Base-by-base conservation (phyloP, 352 stramenopile species). In the Globisporangium spiculum region DNA sequence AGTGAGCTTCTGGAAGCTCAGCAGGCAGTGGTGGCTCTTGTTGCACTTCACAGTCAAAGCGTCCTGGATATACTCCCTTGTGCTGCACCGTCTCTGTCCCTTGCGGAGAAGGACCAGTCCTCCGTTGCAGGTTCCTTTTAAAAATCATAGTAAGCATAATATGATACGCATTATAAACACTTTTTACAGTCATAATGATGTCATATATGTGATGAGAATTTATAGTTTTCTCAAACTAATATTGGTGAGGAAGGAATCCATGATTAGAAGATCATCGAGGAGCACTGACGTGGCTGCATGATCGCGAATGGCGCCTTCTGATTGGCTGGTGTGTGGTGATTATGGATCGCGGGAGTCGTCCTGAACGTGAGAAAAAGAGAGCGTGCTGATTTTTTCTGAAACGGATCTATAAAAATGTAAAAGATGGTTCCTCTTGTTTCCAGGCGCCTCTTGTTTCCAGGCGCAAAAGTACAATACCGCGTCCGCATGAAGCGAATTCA, bases 201-300 rank as follows among this genome's bases (percentile, higher is more conserved):
- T 0, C 8, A 8, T 0, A 0, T 32, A 32, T 32, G 4, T 32
- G 0, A 3, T 32, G 30, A 6, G 30, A 55, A 30, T 30, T 22
- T 24, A 55, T 55, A 55, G 6, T 30, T 16, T 12, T 0, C 7
- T 55, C 0, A 22, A 54, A 14, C 6, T 22, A 4, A 30, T 16
- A 55, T 16, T 27, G 22, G 6, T 6, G 48, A 4, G 34, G 34
- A 4, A 41, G 34, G 34, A 14, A 41, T 41, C 34, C 34, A 54
- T 54, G 36, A 64, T 64, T 60, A 60, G 10, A 30, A 30, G 10
- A 60, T 60, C 32, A 12, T 30, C 5, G 4, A 18, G 14, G 27
- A 46, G 2, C 9, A 14, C 36, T 64, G 58, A 64, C 58, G 58
- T 64, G 58, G 58, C 58, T 54, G 30, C n/a, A 54, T 54, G 58